Conservation (phyloP, 2,329 filamentous ascomycete genomes). For the Pleomassaria siparia region DNA sequence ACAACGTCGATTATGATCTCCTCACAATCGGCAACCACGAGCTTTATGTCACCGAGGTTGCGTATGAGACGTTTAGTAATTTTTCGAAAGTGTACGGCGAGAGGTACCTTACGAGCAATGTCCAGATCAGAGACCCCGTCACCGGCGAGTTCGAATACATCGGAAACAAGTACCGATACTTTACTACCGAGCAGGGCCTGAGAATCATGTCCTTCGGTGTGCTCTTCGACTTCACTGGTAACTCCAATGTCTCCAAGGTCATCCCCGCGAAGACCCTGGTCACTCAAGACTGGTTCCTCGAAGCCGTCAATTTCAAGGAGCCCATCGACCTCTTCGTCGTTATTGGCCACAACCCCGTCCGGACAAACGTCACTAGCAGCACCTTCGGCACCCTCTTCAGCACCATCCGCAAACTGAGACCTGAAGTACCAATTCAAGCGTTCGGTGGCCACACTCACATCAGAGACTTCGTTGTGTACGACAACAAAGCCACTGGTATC, state of each 20-base stretch:
- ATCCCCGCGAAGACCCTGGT: conserved; percentile 56
- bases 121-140: conserved; percentile 50
- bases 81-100: conserved; percentile 62
- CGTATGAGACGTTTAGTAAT: conserved; percentile 62
- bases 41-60: conserved; percentile 63
- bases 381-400: conserved; percentile 55
- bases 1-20: conserved; percentile 57
- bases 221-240: conserved; percentile 55
- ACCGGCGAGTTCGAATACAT: conserved; percentile 50
- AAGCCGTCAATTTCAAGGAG: conserved; percentile 56
- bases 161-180: conserved; percentile 53
- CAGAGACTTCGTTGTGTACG: conserved; percentile 66
- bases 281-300: conserved; percentile 61
- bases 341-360: conserved; percentile 64
- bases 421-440: conserved; percentile 62
- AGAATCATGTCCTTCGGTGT: conserved; percentile 58
- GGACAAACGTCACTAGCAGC: conserved; percentile 48
- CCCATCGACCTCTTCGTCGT: conserved; percentile 66
- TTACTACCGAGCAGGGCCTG: conserved; percentile 51
- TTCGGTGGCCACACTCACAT: conserved; percentile 68
- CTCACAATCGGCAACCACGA: conserved; percentile 65
- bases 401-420: conserved; percentile 59
- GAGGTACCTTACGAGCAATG: conserved; percentile 57
- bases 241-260: conserved; percentile 63
- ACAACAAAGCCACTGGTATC: conserved; percentile 61